phyloP scores from a whole-genome alignment of 176 grass and related monocot genomes.

The Puya raimondii region DNA sequence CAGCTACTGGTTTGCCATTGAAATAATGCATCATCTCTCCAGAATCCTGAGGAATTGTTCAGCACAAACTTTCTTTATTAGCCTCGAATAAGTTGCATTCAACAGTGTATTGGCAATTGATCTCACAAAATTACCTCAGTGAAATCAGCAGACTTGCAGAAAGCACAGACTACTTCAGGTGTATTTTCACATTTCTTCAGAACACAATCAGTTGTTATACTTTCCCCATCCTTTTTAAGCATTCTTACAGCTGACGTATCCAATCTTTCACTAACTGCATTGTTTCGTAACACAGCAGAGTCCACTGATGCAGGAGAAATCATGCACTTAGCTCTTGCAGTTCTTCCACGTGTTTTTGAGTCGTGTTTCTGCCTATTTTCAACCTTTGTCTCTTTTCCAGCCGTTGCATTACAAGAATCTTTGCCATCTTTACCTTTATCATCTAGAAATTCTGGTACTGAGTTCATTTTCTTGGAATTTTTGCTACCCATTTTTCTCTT shows the following conservation, averaged over 20 bases:
- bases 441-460: neutral
- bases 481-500: neutral
- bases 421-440: neutral
- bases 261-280: neutral
- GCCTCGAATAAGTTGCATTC: neutral
- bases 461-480: neutral
- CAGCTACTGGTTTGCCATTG: constrained; percentile 46
- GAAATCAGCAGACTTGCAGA: constrained; percentile 52
- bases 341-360: neutral
- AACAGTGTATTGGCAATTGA: neutral
- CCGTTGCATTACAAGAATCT: neutral
- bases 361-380: neutral
- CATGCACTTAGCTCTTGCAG: neutral
- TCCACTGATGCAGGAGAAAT: neutral
- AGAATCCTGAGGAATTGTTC: constrained; percentile 44
- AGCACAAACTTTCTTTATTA: neutral
- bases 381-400: neutral
- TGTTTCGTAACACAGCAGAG: neutral
- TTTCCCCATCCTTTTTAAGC: constrained; percentile 10
- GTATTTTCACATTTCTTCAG: constrained; percentile 47
- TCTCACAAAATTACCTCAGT: constrained; percentile 49
- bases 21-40: constrained; percentile 85
- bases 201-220: constrained; percentile 10
- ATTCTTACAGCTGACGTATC: constrained; percentile 18
- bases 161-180: constrained; percentile 57